Conservation (phyloP, 768 basidiomycete genomes). For the Leccinum aurantiacum region DNA sequence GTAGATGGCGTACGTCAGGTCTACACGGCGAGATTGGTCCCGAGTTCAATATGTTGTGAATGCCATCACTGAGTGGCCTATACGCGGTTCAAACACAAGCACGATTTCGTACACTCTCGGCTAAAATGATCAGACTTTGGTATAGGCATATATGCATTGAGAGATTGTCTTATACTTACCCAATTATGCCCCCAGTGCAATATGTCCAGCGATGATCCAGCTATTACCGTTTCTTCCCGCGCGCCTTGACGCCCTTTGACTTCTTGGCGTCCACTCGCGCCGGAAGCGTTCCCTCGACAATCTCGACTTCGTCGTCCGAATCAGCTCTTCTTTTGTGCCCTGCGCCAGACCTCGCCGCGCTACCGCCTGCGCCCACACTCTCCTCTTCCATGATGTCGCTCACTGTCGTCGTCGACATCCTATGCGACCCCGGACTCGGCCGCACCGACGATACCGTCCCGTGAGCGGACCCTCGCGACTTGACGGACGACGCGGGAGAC, state of each 20-base stretch:
- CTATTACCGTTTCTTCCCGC: conserved; percentile 42
- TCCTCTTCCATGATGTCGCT: conserved; percentile 48
- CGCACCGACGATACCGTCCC: conserved; percentile 33
- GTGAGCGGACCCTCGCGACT: conserved; percentile 35
- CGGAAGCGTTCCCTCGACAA: conserved; percentile 46
- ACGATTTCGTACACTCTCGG: too few relatives aligned
- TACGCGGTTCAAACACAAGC: too few relatives aligned
- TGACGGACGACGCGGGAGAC: conserved; percentile 53
- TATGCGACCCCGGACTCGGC: conserved; percentile 51
- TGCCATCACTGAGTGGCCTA: too few relatives aligned
- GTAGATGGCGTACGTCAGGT: too few relatives aligned
- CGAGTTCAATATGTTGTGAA: too few relatives aligned
- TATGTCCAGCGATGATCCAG: background rate
- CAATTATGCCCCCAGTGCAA: background rate
- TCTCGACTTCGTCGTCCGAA: conserved; percentile 58
- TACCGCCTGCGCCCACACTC: conserved; percentile 5
- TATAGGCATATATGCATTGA: too few relatives aligned
- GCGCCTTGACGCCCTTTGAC: conserved; percentile 33
- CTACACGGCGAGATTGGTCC: too few relatives aligned
- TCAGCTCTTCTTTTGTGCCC: conserved; percentile 51
- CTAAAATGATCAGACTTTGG: too few relatives aligned
- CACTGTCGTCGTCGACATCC: conserved; percentile 43
- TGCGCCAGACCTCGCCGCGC: background rate
- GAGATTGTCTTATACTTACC: too few relatives aligned
- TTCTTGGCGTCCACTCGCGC: conserved; percentile 40